Evolutionary conservation across 2,329 filamentous ascomycete species (phyloP).

Genomic region (Talaromyces sp.): DNA sequence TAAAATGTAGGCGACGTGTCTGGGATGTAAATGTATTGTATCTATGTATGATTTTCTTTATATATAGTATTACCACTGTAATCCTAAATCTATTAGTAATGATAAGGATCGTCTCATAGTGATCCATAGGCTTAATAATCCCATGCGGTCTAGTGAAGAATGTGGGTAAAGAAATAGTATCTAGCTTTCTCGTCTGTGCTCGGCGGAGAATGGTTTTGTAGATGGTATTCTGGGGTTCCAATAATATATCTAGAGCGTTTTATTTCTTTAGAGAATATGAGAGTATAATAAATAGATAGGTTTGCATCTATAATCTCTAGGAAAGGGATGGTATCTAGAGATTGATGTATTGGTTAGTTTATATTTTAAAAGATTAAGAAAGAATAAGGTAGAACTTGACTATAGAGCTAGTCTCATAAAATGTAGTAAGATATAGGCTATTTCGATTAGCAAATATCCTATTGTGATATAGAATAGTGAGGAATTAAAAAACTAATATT

Average conservation of each 20-base stretch:
- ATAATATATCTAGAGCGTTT: conserved; percentile 25
- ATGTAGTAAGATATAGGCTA: background rate
- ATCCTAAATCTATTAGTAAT: conserved; percentile 29
- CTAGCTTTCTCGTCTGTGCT: conserved; percentile 15
- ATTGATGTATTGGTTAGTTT: conserved; percentile 23
- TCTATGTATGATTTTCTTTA: conserved; percentile 32
- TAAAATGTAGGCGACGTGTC: conserved; percentile 24
- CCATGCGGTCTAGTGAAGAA: conserved; percentile 31
- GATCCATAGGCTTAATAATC: conserved; percentile 17
- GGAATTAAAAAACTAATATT: background rate
- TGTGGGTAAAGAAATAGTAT: conserved; percentile 13
- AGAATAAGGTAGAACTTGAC: conserved; percentile 14
- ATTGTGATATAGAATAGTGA: background rate
- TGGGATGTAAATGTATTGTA: conserved; percentile 24
- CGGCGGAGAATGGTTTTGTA: conserved; percentile 19
- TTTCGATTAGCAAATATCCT: conserved; percentile 3
- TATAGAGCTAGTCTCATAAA: background rate
- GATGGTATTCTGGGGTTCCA: conserved; percentile 16
- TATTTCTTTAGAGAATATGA: conserved; percentile 20
- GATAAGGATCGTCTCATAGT: conserved; percentile 28
- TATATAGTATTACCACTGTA: conserved; percentile 24
- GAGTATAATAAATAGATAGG: conserved; percentile 20
- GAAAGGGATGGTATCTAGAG: conserved; percentile 22
- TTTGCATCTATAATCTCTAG: conserved; percentile 19
- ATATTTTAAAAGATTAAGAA: conserved; percentile 16